A percentile compares a stretch with the other conserved stretches of the same genome.
Conservation (phyloP, 441 rosid species). For the Adansonia gregorii region DNA sequence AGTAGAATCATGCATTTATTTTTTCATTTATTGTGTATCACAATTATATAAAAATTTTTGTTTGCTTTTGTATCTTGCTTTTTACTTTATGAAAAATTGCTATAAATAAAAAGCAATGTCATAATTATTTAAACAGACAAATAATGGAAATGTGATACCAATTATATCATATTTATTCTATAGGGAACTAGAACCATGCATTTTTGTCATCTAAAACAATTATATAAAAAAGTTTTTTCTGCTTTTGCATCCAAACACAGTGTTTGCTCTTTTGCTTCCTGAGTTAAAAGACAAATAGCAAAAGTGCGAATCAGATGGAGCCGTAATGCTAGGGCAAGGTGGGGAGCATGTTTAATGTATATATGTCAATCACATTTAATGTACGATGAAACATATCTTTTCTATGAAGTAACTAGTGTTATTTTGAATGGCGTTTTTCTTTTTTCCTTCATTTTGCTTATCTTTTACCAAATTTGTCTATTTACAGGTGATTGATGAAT, state of each 20-base stretch:
- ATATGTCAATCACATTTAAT: background rate
- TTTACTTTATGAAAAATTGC: background rate
- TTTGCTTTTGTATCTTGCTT: background rate
- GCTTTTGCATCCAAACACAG: background rate
- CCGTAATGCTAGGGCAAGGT: background rate
- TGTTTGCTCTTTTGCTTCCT: background rate
- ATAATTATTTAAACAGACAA: background rate
- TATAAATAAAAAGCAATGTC: background rate
- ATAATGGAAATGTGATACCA: background rate
- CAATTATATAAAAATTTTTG: background rate
- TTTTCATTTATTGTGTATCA: background rate
- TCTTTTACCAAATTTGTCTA: background rate
- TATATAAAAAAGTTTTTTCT: background rate
- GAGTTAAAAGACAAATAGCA: background rate
- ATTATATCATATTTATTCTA: background rate
- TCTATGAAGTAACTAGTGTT: background rate
- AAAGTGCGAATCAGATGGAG: background rate
- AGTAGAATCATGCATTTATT: background rate
- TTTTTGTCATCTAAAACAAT: background rate
- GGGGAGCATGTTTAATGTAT: background rate
- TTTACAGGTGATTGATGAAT: slow-evolving; percentile 89
- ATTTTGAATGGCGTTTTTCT: background rate
- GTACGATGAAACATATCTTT: background rate
- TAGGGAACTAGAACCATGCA: background rate
- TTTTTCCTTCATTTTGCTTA: slow-evolving; percentile 1